Evolutionary conservation across 176 grass and related monocot genomes (phyloP).

Genomic region (Carex kokanica): DNA sequence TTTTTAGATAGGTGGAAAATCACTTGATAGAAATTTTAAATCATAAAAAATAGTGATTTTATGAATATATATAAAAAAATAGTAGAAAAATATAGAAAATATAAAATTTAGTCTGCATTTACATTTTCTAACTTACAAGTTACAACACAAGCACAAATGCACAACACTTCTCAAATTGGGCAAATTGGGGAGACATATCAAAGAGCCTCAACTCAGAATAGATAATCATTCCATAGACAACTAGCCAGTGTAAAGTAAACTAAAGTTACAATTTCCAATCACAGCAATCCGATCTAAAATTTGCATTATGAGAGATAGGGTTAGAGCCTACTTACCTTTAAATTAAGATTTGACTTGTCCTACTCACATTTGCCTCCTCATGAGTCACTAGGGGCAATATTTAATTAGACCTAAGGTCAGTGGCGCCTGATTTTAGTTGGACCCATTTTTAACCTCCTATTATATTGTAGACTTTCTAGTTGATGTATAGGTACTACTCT

Average conservation of each 20-base stretch:
- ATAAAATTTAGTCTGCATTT: too few species aligned
- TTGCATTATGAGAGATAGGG: constrained; percentile 7
- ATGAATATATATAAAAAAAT: too few species aligned
- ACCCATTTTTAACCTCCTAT: constrained; percentile 21
- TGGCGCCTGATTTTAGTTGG: constrained; percentile 5
- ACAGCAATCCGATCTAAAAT: constrained; percentile 15
- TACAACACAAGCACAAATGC: too few species aligned
- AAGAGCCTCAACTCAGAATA: neutral
- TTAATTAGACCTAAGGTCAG: constrained; percentile 7
- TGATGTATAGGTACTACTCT: neutral
- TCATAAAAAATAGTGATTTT: too few species aligned
- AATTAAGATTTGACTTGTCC: constrained; percentile 24
- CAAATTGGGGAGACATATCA: neutral
- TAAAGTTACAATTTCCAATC: constrained; percentile 11
- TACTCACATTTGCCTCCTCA: constrained; percentile 7
- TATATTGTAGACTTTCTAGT: neutral
- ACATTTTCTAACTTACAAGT: too few species aligned
- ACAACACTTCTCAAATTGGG: too few species aligned
- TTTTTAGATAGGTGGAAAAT: too few species aligned
- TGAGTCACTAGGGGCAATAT: constrained; percentile 30
- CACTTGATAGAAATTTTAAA: too few species aligned
- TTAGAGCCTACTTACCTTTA: constrained; percentile 9
- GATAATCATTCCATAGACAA: neutral
- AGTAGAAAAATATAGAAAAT: too few species aligned
- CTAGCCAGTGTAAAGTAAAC: neutral